phyloP scores from a whole-genome alignment of 257 asterid species.

The Linderniella brevidens region DNA sequence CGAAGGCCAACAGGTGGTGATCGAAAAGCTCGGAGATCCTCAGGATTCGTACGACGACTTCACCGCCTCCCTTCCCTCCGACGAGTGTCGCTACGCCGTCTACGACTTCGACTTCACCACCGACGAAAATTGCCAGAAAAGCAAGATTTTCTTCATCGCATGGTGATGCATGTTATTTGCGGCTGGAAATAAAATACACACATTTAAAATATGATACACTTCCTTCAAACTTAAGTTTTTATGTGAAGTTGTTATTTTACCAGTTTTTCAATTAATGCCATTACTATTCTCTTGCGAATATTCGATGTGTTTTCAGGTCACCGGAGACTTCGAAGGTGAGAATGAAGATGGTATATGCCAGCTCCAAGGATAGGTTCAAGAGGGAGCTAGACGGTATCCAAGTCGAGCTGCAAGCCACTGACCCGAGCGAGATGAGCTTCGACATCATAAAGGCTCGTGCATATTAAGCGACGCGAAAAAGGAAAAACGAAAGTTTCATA shows the following conservation, averaged over 20 bases:
- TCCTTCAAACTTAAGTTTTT: no score
- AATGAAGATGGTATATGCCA: no score
- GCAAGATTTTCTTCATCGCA: conserved; percentile 55
- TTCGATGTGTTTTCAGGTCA: neutral
- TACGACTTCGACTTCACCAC: conserved; percentile 52
- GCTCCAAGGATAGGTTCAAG: no score
- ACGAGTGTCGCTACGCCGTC: conserved; percentile 46
- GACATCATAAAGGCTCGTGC: conserved; percentile 54
- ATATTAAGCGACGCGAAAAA: conserved; percentile 12
- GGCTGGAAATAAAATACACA: no score
- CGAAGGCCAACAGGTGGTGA: conserved; percentile 44
- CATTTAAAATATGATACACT: no score
- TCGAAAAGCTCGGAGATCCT: conserved; percentile 43
- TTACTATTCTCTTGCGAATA: no score
- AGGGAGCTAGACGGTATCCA: no score
- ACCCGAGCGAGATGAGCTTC: conserved; percentile 58
- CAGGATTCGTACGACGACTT: conserved; percentile 34
- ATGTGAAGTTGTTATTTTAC: no score
- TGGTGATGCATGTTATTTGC: no score
- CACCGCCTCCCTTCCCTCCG: conserved; percentile 34
- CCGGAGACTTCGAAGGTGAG: neutral
- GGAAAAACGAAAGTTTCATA: no score
- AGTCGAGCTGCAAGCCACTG: conserved; percentile 34
- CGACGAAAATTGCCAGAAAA: conserved; percentile 41
- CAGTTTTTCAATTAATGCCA: no score